Base-by-base conservation (phyloP, 2,329 filamentous ascomycete species). In the Macrophomina phaseolina region DNA sequence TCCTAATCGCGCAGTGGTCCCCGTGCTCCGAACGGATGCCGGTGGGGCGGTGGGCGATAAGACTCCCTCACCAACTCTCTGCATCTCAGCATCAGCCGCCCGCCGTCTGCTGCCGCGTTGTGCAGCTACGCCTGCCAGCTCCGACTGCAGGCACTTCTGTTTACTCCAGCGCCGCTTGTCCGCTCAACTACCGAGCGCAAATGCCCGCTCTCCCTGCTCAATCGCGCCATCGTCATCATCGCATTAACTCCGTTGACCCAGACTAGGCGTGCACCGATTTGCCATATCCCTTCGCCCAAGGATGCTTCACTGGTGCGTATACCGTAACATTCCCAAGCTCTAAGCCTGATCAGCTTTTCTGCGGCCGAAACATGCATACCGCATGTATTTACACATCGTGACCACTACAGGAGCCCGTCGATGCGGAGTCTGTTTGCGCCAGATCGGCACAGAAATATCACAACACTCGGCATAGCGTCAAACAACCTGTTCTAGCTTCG, bases 1-100 rank as follows among this genome's bases (percentile, higher is more conserved):
- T 49, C 58, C 58, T 16, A 62, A 62, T 49, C 58, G 58, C 58
- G 58, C 58, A 62, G 58, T 36, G 58, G 42, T 62, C 42, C 58
- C 58, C 58, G 58, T 62, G 58, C 58, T 62, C 58, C 42, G 42
- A 32, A 61, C 42, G 56, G 56, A 48, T 61, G 48, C 30, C 58
- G 42, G 58, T 62, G 58, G 58, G 58, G 58, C 42, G 40, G 23
- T 12, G 36, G 23, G 58, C 58, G 58, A 62, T 62, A 62, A 62
- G 42, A 46, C 2, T 40, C 56, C 18, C 23, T n/a, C 56, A 49
- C 48, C 56, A 28, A 34, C 56, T 28, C 14, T 40, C 56, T 61
- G 56, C 56, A 36, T 14, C 58, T 49, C 45, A 62, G 49, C 58
- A 62, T 62, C 58, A 62, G 36, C 58, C 42, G 58, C 45, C 42